A percentile compares a stretch with the other conserved stretches of the same genome.
Evolutionary conservation across 331 rosid species (phyloP).

Genomic region (Phaseolus coccineus): DNA sequence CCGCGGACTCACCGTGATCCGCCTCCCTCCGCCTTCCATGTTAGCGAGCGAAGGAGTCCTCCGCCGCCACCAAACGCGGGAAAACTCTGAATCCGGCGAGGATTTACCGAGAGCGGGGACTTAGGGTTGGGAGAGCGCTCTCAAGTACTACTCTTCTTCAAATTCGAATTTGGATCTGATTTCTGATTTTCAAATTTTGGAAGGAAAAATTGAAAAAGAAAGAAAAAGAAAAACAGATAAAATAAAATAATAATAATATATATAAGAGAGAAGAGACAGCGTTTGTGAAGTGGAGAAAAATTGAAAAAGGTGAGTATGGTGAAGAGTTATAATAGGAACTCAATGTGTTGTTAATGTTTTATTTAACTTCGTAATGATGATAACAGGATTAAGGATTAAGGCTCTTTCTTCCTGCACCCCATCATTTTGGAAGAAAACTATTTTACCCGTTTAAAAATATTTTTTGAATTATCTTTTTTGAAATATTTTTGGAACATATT

Average conservation of each 20-base stretch:
- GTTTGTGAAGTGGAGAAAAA: not conserved
- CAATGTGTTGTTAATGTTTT: not conserved
- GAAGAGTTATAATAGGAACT: not conserved
- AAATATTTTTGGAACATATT: too few species aligned
- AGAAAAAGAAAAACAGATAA: not conserved
- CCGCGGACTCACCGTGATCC: conserved; percentile 90
- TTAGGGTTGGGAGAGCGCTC: conserved; percentile 1
- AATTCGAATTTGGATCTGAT: conserved; percentile 19
- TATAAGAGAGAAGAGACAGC: not conserved
- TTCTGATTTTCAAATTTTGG: conserved; percentile 27
- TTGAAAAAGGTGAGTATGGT: not conserved
- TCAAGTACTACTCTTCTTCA: not conserved
- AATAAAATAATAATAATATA: not conserved
- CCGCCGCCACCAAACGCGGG: not conserved
- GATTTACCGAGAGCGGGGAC: not conserved
- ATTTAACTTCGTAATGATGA: too few species aligned
- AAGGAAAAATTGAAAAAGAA: not conserved
- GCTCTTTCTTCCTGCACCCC: too few species aligned
- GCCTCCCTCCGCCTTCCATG: conserved; percentile 69
- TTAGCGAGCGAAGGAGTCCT: conserved; percentile 5
- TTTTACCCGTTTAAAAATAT: too few species aligned
- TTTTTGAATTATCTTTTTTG: too few species aligned
- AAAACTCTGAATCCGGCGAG: conserved; percentile 1
- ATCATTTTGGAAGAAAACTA: too few species aligned
- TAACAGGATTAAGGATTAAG: too few species aligned